Conservation (phyloP, 805 yeast genomes). For the Candida argentea region DNA sequence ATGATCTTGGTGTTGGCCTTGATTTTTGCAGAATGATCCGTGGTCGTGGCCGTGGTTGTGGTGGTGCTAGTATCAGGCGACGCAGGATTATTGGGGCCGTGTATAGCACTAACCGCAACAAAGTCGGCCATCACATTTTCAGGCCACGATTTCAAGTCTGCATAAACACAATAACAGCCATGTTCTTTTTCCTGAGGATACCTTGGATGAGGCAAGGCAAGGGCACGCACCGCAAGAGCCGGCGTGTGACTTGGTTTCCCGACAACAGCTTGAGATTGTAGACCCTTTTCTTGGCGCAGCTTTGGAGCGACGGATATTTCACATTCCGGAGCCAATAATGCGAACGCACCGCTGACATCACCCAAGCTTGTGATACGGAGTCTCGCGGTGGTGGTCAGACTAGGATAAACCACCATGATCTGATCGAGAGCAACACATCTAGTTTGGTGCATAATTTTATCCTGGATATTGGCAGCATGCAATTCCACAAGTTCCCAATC, state of each 20-base stretch:
- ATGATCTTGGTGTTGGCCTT: conserved; percentile 33
- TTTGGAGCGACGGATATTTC: conserved; percentile 73
- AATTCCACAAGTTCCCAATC: conserved; percentile 91
- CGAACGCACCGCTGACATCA: conserved; percentile 30
- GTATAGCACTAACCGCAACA: conserved; percentile 41
- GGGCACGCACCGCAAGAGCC: conserved; percentile 37
- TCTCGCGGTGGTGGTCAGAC: conserved; percentile 48
- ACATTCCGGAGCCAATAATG: conserved; percentile 51
- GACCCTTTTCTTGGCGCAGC: conserved; percentile 16
- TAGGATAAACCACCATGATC: conserved; percentile 58
- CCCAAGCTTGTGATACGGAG: conserved; percentile 40
- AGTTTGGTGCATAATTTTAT: conserved; percentile 65
- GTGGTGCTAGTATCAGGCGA: conserved; percentile 6
- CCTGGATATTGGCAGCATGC: conserved; percentile 70
- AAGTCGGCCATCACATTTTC: conserved; percentile 18
- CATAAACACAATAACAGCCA: conserved; percentile 37
- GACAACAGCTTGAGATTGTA: conserved; percentile 8
- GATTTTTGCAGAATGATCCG: conserved; percentile 4
- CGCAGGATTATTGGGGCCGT: conserved; percentile 36
- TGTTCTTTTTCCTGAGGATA: conserved; percentile 13
- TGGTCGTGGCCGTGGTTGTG: not conserved
- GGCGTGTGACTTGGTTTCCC: conserved; percentile 9
- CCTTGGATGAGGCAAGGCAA: conserved; percentile 43
- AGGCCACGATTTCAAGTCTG: conserved; percentile 26
- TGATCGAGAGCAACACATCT: conserved; percentile 59